These are phyloP conservation scores for Paxillus rubicundulus DNA, from an alignment of 768 basidiomycete genomes.

Conservation along the genomic window DNA sequence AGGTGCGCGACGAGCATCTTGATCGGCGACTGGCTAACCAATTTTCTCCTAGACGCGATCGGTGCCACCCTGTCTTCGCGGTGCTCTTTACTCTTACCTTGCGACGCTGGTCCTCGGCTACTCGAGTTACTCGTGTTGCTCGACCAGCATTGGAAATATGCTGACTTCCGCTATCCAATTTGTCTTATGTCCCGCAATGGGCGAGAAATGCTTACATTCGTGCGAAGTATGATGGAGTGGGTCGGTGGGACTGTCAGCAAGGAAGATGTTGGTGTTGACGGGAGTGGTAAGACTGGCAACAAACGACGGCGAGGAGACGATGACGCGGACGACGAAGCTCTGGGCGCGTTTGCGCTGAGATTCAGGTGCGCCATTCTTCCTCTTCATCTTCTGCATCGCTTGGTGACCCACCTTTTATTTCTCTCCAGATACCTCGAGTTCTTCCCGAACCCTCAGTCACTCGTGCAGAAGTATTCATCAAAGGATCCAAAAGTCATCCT, in stretches of 20 bases:
- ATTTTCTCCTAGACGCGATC: conserved; percentile 64
- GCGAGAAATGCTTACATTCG: conserved; percentile 90
- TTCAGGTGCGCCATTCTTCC: conserved; percentile 66
- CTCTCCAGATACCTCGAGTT: conserved; percentile 82
- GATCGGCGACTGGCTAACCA: background rate
- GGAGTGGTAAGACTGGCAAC: conserved; percentile 50
- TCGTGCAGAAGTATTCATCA: conserved; percentile 79
- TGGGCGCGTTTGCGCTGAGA: conserved; percentile 82
- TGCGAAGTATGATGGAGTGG: conserved; percentile 98
- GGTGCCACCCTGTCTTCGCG: conserved; percentile 79
- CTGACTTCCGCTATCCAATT: conserved; percentile 79
- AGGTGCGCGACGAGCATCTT: conserved; percentile 43
- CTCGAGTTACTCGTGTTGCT: conserved; percentile 93
- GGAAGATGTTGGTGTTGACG: conserved; percentile 85
- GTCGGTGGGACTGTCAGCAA: conserved; percentile 93
- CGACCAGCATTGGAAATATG: conserved; percentile 97
- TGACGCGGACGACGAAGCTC: conserved; percentile 75
- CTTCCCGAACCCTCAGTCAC: conserved; percentile 77
- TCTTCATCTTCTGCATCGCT: background rate
- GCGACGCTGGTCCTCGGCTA: conserved; percentile 91
- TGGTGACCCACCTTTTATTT: conserved; percentile 1
- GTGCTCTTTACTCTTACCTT: conserved; percentile 85
- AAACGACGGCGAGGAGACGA: conserved; percentile 59
- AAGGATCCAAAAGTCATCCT: conserved; percentile 91
- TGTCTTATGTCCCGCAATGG: conserved; percentile 92